phyloP scores from a whole-genome alignment of 176 grass and related monocot species.

The Ensete ventricosum region DNA sequence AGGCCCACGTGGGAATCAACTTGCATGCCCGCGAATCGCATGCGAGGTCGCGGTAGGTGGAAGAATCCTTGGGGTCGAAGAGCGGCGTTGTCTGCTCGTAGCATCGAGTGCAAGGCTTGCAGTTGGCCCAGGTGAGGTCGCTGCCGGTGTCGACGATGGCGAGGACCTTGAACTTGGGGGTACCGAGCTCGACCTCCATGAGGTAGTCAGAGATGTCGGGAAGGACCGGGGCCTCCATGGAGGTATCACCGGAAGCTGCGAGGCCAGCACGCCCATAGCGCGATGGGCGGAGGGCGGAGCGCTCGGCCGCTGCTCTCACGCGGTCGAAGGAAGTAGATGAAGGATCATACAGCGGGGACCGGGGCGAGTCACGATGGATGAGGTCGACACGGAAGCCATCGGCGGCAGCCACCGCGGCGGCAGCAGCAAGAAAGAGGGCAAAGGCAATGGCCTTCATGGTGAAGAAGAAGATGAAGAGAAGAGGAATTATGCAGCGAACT shows the following conservation, averaged over 20 bases:
- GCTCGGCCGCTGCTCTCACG: background rate
- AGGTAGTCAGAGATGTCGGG: background rate
- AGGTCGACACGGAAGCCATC: constrained; percentile 24
- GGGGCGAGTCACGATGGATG: background rate
- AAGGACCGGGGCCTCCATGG: background rate
- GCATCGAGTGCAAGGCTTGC: constrained; percentile 6
- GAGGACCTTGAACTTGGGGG: background rate
- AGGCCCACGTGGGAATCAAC: background rate
- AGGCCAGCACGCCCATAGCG: background rate
- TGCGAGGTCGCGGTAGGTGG: background rate
- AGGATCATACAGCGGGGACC: background rate
- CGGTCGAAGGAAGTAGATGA: background rate
- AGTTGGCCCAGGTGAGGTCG: constrained; percentile 19
- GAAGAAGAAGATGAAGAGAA: background rate
- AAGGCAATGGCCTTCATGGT: background rate
- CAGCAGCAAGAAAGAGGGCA: constrained; percentile 1
- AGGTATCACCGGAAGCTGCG: too few relatives aligned
- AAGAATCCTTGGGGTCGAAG: constrained; percentile 1
- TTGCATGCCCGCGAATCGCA: background rate
- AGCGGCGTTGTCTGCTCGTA: background rate
- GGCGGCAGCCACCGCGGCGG: background rate
- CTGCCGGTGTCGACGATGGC: constrained; percentile 21
- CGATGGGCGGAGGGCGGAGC: background rate
- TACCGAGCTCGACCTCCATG: constrained; percentile 4
- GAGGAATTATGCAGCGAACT: too few relatives aligned